These are phyloP conservation scores for Tetrastigma voinierianum DNA, from an alignment of 164 flowering plant species.

Conservation along the genomic window DNA sequence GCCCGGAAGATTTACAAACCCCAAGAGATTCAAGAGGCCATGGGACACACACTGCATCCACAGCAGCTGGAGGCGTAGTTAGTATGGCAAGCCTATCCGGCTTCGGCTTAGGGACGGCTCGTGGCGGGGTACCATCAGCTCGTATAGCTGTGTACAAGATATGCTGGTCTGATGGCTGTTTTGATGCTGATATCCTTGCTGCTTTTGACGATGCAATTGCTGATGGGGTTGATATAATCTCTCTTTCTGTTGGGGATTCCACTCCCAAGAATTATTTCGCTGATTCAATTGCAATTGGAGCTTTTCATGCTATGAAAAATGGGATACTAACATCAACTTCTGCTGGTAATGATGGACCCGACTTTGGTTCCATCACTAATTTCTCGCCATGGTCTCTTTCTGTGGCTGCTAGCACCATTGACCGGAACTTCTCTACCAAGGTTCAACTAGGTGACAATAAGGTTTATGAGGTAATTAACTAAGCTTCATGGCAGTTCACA, in stretches of 20 bases:
- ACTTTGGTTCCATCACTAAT: slow-evolving; percentile 15
- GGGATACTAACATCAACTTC: slow-evolving; percentile 31
- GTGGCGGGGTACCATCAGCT: slow-evolving; percentile 59
- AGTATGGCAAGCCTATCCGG: slow-evolving; percentile 32
- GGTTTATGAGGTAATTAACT: slow-evolving; percentile 21
- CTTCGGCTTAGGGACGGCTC: slow-evolving; percentile 40
- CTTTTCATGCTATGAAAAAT: slow-evolving; percentile 35
- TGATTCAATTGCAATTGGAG: slow-evolving; percentile 30
- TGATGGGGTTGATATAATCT: slow-evolving; percentile 48
- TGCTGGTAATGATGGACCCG: slow-evolving; percentile 39
- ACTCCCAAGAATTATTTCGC: slow-evolving; percentile 13
- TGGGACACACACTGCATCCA: slow-evolving; percentile 60
- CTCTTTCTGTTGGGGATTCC: slow-evolving; percentile 30
- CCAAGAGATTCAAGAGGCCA: slow-evolving; percentile 50
- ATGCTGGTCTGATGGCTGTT: slow-evolving; percentile 34
- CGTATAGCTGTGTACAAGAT: slow-evolving; percentile 52
- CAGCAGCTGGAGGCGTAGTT: slow-evolving; percentile 43
- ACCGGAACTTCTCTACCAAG: slow-evolving; percentile 23
- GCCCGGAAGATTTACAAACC: background rate
- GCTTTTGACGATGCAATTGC: slow-evolving; percentile 60
- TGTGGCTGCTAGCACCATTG: slow-evolving; percentile 42
- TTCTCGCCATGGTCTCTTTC: slow-evolving; percentile 44
- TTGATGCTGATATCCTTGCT: slow-evolving; percentile 32
- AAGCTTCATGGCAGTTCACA: background rate
- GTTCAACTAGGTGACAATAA: slow-evolving; percentile 26